phyloP scores from a whole-genome alignment of 164 flowering plant genomes.

The Kalanchoe fedtschenkoi region DNA sequence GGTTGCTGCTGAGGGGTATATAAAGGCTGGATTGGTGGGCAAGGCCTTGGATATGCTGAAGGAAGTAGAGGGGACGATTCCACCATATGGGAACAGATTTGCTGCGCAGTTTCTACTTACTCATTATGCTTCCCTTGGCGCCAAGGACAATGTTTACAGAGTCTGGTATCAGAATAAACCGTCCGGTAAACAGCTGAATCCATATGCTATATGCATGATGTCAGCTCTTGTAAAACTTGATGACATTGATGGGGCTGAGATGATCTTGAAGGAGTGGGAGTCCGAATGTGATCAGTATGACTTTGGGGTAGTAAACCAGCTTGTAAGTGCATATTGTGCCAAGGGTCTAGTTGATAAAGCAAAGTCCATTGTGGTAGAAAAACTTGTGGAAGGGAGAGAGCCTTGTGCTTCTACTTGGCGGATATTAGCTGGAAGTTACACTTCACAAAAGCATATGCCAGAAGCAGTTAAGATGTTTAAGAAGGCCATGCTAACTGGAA shows the following conservation, averaged over 20 bases:
- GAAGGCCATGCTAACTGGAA: conserved; percentile 1
- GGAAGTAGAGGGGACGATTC: conserved; percentile 15
- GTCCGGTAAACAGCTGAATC: neutral
- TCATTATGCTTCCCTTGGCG: conserved; percentile 16
- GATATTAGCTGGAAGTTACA: conserved; percentile 13
- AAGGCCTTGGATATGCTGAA: conserved; percentile 17
- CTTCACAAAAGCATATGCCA: conserved; percentile 4
- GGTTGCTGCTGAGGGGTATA: conserved; percentile 21
- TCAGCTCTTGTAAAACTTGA: neutral
- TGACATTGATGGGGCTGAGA: conserved; percentile 1
- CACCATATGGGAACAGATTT: neutral
- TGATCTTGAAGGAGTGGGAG: conserved; percentile 5
- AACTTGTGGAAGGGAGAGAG: conserved; percentile 8
- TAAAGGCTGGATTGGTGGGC: conserved; percentile 24
- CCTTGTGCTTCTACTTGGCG: conserved; percentile 15
- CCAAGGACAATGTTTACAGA: conserved; percentile 25
- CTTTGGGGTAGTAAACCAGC: conserved; percentile 10
- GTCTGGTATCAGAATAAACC: conserved; percentile 23
- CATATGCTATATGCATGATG: conserved; percentile 12
- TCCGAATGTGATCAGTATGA: conserved; percentile 6
- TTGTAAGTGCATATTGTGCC: conserved; percentile 13
- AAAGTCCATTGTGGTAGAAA: conserved; percentile 4
- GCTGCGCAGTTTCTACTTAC: conserved; percentile 21
- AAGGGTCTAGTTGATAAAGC: conserved; percentile 16
- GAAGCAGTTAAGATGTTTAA: conserved; percentile 16